Base-by-base conservation (phyloP, 352 stramenopile genomes). In the Pythium rishiriense region DNA sequence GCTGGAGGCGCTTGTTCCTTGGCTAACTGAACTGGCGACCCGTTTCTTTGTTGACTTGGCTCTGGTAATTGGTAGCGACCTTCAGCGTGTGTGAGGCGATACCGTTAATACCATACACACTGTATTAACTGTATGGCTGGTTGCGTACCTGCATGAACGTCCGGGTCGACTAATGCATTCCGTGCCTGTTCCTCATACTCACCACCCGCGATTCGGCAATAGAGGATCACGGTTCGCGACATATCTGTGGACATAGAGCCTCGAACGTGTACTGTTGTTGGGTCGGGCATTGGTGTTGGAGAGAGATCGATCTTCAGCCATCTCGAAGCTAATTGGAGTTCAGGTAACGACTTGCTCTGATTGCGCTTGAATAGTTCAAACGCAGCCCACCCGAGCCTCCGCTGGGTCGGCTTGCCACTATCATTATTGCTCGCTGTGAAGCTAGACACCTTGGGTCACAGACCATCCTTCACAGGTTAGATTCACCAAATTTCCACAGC, bases 301-400 rank as follows among this genome's bases (percentile, higher is more conserved):
- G 25, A 19, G 4, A 80, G 21, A 9, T 43, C 64, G 4, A 73
- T 9, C 46, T 77, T 75, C 19, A 70, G 55, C 47, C 58, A 66
- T 2, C 66, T 69, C 31, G 52, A 58, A 22, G 46, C 50, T 25
- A 72, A 43, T 14, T 22, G n/a, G 37, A 51, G 39, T 3, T 59
- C 55, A 6, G 53, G 6, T n/a, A 8, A 47, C 19, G 41, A 25
- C 15, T 17, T 12, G 29, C 33, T 58, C 4, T 8, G 11, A 37
- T 25, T n/a, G 14, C 29, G 11, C 35, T 25, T 12, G 29, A 80
- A 80, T 0, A 80, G 35, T 21, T 77, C 42, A 15, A 80, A 1
- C 15, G 48, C 66, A 0, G 62, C 68, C 73, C 73, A 80, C 1
- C 72, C 72, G 10, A 76, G 50, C 3, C 56, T 60, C 11, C 59